phyloP scores from a whole-genome alignment of 148 eudicot species.

The Chenopodium album region DNA sequence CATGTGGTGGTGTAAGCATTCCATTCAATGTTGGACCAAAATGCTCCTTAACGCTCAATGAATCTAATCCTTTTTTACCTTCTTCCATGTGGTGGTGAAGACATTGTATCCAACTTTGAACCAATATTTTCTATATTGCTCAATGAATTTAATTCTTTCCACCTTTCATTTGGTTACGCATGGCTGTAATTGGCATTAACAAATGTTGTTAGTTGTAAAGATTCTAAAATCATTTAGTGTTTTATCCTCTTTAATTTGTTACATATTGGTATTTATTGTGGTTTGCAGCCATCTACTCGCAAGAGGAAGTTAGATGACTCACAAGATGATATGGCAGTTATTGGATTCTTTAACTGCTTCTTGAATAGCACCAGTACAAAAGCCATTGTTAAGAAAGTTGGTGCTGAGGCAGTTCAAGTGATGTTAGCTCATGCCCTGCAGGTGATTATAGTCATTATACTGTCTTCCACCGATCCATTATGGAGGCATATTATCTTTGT shows the following conservation, averaged over 20 bases:
- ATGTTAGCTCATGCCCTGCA: slow-evolving; percentile 77
- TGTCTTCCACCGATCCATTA: slow-evolving; percentile 1
- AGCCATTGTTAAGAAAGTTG: slow-evolving; percentile 61
- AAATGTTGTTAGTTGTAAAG: neutral
- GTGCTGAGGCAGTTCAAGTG: slow-evolving; percentile 56
- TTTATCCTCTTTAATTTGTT: neutral
- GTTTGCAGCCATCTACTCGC: slow-evolving; percentile 57
- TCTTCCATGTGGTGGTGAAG: neutral
- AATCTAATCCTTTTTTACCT: neutral
- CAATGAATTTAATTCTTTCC: neutral
- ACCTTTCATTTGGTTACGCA: neutral
- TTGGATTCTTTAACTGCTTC: slow-evolving; percentile 56
- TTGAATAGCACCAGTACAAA: slow-evolving; percentile 45
- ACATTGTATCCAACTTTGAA: neutral
- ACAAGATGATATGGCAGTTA: slow-evolving; percentile 40
- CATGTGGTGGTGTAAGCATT: neutral
- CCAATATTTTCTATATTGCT: neutral
- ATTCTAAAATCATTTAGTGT: neutral
- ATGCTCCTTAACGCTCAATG: neutral
- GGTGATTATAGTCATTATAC: slow-evolving; percentile 37
- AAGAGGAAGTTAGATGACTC: slow-evolving; percentile 51
- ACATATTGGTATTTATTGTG: neutral
- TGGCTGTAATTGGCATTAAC: neutral
- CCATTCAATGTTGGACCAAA: neutral
- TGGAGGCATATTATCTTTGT: neutral